These are phyloP conservation scores for Ramularia endophylla DNA, from an alignment of 2,329 filamentous ascomycete species.

Conservation along the genomic window DNA sequence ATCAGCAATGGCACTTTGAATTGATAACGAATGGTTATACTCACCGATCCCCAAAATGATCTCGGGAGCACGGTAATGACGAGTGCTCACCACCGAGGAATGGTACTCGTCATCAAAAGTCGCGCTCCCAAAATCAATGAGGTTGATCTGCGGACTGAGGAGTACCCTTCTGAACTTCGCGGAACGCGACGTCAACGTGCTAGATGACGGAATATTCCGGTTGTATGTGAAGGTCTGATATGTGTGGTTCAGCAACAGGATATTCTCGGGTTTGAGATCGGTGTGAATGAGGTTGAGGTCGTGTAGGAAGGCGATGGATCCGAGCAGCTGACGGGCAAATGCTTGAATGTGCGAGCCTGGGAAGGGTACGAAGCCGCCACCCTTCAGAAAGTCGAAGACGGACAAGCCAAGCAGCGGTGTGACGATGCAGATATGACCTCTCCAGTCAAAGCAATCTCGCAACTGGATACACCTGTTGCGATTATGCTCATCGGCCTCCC, in stretches of 20 bases:
- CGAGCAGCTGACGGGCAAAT: constrained; percentile 92
- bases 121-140: constrained; percentile 63
- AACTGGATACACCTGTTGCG: constrained; percentile 96
- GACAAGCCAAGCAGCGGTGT: constrained; percentile 80
- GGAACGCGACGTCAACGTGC: constrained; percentile 50
- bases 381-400: constrained; percentile 97
- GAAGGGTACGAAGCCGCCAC: constrained; percentile 91
- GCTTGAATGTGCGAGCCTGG: constrained; percentile 97
- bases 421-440: constrained; percentile 89
- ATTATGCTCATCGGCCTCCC: constrained; percentile 86
- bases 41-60: constrained; percentile 58
- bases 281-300: constrained; percentile 98
- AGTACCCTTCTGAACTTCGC: constrained; percentile 58
- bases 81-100: constrained; percentile 60
- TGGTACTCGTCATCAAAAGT: constrained; percentile 66
- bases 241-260: constrained; percentile 57
- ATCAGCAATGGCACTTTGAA: not conserved
- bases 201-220: constrained; percentile 60
- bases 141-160: constrained; percentile 59
- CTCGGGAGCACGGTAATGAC: constrained; percentile 61
- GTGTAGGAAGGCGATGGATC: constrained; percentile 96
- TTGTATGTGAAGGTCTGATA: constrained; percentile 67
- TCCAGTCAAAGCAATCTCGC: constrained; percentile 93
- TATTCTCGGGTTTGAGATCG: constrained; percentile 63
- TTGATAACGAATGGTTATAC: constrained; percentile 1